These are phyloP conservation scores for Chloropicon primus DNA, from an alignment of 139 green algal species.

Conservation along the genomic window DNA sequence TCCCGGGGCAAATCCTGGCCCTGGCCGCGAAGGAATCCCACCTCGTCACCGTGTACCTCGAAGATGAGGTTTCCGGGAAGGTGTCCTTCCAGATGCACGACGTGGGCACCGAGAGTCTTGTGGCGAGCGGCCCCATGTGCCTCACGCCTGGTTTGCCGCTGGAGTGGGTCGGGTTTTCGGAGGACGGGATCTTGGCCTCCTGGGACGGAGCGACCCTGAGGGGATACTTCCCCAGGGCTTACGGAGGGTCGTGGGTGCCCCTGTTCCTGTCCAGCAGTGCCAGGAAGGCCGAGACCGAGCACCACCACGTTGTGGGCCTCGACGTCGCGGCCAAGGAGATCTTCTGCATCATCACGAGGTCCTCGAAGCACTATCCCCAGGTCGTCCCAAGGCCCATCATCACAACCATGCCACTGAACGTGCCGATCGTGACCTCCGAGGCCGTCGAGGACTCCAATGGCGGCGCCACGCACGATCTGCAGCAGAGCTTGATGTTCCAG, in stretches of 20 bases:
- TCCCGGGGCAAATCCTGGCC: constrained; percentile 39
- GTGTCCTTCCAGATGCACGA: constrained; percentile 27
- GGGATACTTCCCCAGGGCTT: constrained; percentile 34
- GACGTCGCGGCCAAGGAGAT: constrained; percentile 27
- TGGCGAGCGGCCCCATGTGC: constrained; percentile 25
- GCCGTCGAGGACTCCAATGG: constrained; percentile 17
- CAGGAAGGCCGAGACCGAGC: constrained; percentile 28
- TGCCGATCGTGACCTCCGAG: constrained; percentile 5
- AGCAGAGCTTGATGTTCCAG: background rate
- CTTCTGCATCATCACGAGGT: constrained; percentile 45
- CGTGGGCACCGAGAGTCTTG: constrained; percentile 16
- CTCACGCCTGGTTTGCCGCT: constrained; percentile 35
- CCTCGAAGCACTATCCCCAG: constrained; percentile 15
- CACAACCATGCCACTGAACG: constrained; percentile 24
- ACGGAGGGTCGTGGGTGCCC: constrained; percentile 31
- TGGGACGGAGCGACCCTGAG: constrained; percentile 33
- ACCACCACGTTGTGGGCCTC: constrained; percentile 56
- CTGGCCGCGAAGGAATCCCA: constrained; percentile 28
- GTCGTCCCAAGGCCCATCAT: constrained; percentile 47
- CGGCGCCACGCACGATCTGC: too few relatives aligned
- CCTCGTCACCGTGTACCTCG: constrained; percentile 25
- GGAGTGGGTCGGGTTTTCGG: constrained; percentile 64
- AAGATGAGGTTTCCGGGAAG: background rate
- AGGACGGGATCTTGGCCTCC: constrained; percentile 40
- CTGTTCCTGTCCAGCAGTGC: constrained; percentile 26